Evolutionary conservation across 805 yeast genomes (phyloP).

Genomic region (Teunomyces panamensis): DNA sequence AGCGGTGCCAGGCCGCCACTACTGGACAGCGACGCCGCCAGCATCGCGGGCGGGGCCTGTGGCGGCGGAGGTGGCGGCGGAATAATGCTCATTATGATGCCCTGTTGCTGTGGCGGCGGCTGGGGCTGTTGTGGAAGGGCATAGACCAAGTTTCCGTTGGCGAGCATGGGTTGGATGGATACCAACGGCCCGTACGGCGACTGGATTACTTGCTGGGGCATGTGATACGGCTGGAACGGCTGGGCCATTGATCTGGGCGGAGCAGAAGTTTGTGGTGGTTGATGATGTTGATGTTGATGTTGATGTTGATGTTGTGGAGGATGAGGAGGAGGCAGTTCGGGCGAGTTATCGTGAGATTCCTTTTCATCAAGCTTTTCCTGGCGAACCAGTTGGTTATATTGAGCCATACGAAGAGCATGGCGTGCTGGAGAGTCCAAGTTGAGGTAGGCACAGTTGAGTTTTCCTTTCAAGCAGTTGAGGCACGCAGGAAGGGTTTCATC

Average conservation of each 20-base stretch:
- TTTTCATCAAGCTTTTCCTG: conserved; percentile 18
- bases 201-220: conserved; percentile 5
- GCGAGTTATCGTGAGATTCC: conserved; percentile 6
- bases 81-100: conserved; percentile 1
- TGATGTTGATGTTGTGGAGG: not conserved
- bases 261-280: not conserved
- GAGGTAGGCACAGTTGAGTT: conserved; percentile 48
- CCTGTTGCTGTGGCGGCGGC: not conserved
- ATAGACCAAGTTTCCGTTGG: conserved; percentile 12
- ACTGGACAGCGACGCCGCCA: conserved; percentile 1
- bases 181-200: conserved; percentile 9
- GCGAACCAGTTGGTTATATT: conserved; percentile 37
- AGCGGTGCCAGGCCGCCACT: not conserved
- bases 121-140: conserved; percentile 6
- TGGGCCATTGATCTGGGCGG: not conserved
- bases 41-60: not conserved
- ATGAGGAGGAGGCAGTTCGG: conserved; percentile 1
- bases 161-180: conserved; percentile 11
- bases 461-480: conserved; percentile 50
- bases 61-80: conserved; percentile 5
- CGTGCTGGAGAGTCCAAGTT: conserved; percentile 47
- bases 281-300: not conserved
- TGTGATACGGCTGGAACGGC: not conserved
- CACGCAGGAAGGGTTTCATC: conserved; percentile 64
- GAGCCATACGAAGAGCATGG: conserved; percentile 49